Conservation (phyloP, 1,284 basidiomycete genomes). For the Crucibulum parvulum region DNA sequence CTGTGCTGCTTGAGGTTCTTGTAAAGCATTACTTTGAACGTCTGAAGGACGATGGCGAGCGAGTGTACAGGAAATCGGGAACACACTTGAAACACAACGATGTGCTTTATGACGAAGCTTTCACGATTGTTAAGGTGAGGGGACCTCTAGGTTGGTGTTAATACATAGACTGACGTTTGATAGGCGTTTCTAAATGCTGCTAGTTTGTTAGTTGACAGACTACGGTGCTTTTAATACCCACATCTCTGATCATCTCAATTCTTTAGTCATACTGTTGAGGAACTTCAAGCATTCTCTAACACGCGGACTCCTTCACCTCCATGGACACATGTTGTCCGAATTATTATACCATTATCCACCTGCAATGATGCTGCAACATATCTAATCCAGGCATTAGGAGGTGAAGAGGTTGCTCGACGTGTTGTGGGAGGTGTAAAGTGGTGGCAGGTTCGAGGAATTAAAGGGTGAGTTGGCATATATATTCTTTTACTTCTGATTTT, state of each 20-base stretch:
- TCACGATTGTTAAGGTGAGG: conserved; percentile 80
- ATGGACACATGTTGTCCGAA: conserved; percentile 83
- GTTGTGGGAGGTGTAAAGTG: conserved; percentile 92
- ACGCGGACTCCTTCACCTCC: conserved; percentile 88
- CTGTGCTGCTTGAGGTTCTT: conserved; percentile 79
- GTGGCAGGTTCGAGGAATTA: conserved; percentile 92
- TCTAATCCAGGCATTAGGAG: conserved; percentile 86
- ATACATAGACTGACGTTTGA: background rate
- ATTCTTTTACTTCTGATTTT: background rate
- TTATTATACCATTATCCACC: conserved; percentile 76
- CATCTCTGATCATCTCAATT: background rate
- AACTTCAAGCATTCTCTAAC: conserved; percentile 87
- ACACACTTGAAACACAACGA: conserved; percentile 74
- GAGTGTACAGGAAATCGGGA: conserved; percentile 23
- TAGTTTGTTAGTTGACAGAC: conserved; percentile 45
- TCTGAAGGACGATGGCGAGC: conserved; percentile 51
- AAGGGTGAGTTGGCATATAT: conserved; percentile 59
- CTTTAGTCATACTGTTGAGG: conserved; percentile 79
- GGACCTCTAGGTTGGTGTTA: background rate
- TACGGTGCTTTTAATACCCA: background rate
- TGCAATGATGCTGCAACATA: conserved; percentile 83
- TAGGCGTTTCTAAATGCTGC: conserved; percentile 70
- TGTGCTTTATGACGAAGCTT: conserved; percentile 84
- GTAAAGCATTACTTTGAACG: conserved; percentile 85
- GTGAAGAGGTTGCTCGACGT: conserved; percentile 75